phyloP scores from a whole-genome alignment of 2,329 filamentous ascomycete species.

The Phoma sp. region DNA sequence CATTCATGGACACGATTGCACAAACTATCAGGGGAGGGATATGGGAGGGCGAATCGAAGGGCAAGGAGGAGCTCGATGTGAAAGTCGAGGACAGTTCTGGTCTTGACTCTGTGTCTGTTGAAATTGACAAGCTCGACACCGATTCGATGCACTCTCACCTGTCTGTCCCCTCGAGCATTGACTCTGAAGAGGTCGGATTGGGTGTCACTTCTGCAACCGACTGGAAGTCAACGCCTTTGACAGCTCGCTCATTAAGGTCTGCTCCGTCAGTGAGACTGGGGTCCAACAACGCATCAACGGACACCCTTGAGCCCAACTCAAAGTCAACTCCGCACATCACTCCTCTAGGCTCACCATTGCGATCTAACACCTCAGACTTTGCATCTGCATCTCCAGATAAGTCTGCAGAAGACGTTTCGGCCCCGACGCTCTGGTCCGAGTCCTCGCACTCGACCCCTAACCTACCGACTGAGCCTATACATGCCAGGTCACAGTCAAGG shows the following conservation, averaged over 20 bases:
- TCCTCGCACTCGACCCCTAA: constrained; percentile 21
- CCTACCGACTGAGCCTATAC: constrained; percentile 10
- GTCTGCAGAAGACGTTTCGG: constrained; percentile 25
- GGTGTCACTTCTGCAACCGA: constrained; percentile 37
- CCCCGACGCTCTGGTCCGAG: constrained; percentile 33
- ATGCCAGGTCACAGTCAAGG: constrained; percentile 24
- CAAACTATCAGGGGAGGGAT: constrained; percentile 87
- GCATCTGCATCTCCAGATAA: constrained; percentile 19
- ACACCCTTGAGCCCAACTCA: constrained; percentile 63
- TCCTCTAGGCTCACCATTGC: constrained; percentile 56
- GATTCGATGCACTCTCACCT: constrained; percentile 31
- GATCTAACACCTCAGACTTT: constrained; percentile 37
- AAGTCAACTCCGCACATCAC: constrained; percentile 66
- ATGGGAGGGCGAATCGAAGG: constrained; percentile 58
- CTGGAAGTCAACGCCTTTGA: constrained; percentile 22
- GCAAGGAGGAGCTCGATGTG: constrained; percentile 20
- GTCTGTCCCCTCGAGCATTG: constrained; percentile 28
- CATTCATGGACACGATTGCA: constrained; percentile 81
- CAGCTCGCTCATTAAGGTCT: constrained; percentile 65
- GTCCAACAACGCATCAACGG: constrained; percentile 66
- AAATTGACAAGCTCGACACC: constrained; percentile 30
- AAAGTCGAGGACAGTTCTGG: constrained; percentile 16
- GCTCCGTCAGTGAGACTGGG: constrained; percentile 72
- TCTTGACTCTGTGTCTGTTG: constrained; percentile 20
- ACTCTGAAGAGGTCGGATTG: constrained; percentile 25